A percentile compares a stretch with the other conserved stretches of the same genome.
Evolutionary conservation across 2,329 filamentous ascomycete species (phyloP).

Genomic region (Leptographium procerum): DNA sequence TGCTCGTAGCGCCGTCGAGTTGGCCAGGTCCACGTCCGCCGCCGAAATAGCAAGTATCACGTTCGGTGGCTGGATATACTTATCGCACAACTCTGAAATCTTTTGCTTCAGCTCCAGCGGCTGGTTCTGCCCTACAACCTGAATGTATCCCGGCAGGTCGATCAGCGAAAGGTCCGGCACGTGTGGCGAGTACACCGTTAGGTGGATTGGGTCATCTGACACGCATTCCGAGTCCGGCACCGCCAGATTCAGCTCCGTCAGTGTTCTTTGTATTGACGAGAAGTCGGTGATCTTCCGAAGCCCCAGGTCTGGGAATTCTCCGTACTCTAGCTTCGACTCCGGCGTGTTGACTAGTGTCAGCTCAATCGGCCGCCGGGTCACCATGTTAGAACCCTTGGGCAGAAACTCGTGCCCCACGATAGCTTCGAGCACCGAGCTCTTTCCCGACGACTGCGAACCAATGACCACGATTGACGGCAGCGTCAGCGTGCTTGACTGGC

Average conservation of each 20-base stretch:
- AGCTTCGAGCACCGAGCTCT: slow-evolving; percentile 92
- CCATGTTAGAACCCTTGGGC: slow-evolving; percentile 98
- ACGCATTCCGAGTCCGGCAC: slow-evolving; percentile 88
- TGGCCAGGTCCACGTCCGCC: slow-evolving; percentile 92
- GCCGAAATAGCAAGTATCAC: slow-evolving; percentile 96
- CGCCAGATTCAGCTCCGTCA: slow-evolving; percentile 89
- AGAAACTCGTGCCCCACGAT: slow-evolving; percentile 97
- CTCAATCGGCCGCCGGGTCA: slow-evolving; percentile 90
- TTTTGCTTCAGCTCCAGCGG: slow-evolving; percentile 87
- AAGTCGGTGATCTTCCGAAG: slow-evolving; percentile 89
- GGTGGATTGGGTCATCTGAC: slow-evolving; percentile 90
- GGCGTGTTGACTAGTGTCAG: slow-evolving; percentile 93
- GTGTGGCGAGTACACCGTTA: slow-evolving; percentile 89
- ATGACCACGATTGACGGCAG: slow-evolving; percentile 98
- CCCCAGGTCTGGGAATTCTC: slow-evolving; percentile 88
- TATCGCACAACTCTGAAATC: slow-evolving; percentile 92
- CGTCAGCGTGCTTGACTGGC: slow-evolving; percentile 78
- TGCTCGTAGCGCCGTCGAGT: slow-evolving; percentile 83
- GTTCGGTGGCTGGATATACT: slow-evolving; percentile 93
- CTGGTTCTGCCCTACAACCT: slow-evolving; percentile 85
- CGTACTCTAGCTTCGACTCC: slow-evolving; percentile 76
- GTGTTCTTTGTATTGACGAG: slow-evolving; percentile 76
- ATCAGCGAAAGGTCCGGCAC: slow-evolving; percentile 94
- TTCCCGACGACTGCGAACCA: slow-evolving; percentile 94
- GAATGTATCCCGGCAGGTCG: slow-evolving; percentile 93